Conservation (phyloP, 2,329 filamentous ascomycete genomes). For the Talaromyces sp. region DNA sequence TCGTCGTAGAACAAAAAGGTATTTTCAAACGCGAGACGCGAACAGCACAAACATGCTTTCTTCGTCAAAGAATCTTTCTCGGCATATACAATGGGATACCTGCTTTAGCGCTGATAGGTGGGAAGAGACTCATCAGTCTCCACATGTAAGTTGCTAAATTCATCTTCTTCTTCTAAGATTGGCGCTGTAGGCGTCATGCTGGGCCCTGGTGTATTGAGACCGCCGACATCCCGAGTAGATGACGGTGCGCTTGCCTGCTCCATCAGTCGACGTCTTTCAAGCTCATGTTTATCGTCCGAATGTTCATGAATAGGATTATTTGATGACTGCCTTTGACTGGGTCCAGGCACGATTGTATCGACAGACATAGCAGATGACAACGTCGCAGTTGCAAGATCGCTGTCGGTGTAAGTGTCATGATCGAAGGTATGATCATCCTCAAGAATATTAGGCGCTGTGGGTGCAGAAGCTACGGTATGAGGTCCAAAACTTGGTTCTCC, state of each 20-base stretch:
- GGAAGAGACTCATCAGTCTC: slow-evolving; percentile 39
- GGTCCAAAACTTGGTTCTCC: slow-evolving; percentile 42
- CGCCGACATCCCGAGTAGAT: slow-evolving; percentile 21
- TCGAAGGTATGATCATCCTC: slow-evolving; percentile 43
- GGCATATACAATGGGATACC: not conserved
- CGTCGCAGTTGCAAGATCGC: slow-evolving; percentile 37
- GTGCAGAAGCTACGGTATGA: slow-evolving; percentile 37
- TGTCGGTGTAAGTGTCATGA: not conserved
- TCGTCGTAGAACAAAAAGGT: slow-evolving; percentile 7
- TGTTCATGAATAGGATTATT: slow-evolving; percentile 26
- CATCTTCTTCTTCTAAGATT: slow-evolving; percentile 51
- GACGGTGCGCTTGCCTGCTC: slow-evolving; percentile 58
- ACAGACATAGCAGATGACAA: slow-evolving; percentile 24
- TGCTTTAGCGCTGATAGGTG: slow-evolving; percentile 38
- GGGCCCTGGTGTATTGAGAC: slow-evolving; percentile 1
- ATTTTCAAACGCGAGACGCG: not conserved
- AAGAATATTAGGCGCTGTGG: slow-evolving; percentile 42
- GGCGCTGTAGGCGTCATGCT: slow-evolving; percentile 51
- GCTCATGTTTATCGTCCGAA: slow-evolving; percentile 71
- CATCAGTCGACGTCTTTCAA: slow-evolving; percentile 62
- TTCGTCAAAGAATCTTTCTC: not conserved
- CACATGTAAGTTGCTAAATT: slow-evolving; percentile 36
- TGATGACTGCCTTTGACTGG: slow-evolving; percentile 41
- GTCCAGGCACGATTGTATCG: slow-evolving; percentile 27
- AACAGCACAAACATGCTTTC: not conserved